Conservation (phyloP, 371 early-diverging fungal genomes). For the Haplosporangium sp. region DNA sequence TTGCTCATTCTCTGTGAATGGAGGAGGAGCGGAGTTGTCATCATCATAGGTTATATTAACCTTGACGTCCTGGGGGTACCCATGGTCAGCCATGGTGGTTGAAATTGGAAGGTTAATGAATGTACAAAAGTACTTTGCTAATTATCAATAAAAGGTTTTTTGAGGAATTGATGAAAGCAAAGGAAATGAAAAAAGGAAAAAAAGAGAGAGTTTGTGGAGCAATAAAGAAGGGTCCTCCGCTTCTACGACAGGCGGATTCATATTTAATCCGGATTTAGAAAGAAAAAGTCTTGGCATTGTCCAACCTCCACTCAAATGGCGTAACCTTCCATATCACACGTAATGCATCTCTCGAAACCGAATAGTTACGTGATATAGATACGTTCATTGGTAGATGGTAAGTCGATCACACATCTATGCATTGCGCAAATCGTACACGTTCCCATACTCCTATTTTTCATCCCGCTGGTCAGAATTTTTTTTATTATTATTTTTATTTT, state of each 20-base stretch:
- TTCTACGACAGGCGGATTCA: too few relatives aligned
- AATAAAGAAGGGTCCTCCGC: background rate
- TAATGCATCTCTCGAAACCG: background rate
- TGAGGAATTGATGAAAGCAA: background rate
- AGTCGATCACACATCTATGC: too few relatives aligned
- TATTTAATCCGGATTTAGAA: background rate
- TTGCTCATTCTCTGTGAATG: slow-evolving; percentile 22
- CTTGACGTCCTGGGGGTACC: slow-evolving; percentile 40
- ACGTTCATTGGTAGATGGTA: too few relatives aligned
- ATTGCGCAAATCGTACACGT: background rate
- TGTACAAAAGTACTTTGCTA: background rate
- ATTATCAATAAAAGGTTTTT: background rate
- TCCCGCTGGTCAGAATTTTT: background rate
- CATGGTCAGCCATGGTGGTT: slow-evolving; percentile 27
- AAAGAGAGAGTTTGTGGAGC: background rate
- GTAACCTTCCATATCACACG: background rate
- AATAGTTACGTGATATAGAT: too few relatives aligned
- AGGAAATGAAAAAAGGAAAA: background rate
- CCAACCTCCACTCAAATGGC: background rate
- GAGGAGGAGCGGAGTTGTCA: slow-evolving; percentile 21
- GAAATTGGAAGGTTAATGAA: background rate
- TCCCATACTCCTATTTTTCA: background rate
- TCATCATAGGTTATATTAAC: slow-evolving; percentile 28
- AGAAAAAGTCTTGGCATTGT: slow-evolving; percentile 17
- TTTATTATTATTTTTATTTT: background rate